Evolutionary conservation across 177 flowering plant genomes (phyloP).

Genomic region (Tripterygium wilfordii): DNA sequence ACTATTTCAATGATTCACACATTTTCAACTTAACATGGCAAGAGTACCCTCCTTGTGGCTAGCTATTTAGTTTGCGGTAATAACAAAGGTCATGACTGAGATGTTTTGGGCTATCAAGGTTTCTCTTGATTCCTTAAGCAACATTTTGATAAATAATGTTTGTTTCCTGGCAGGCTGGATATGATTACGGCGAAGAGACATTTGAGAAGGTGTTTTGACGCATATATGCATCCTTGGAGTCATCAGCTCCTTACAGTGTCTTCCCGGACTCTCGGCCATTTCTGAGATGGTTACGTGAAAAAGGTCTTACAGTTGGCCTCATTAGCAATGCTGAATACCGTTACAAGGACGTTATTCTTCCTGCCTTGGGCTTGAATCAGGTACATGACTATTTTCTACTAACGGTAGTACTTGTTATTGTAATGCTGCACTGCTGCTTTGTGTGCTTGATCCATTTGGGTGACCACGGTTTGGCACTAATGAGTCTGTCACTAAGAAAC

Average conservation of each 20-base stretch:
- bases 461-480: too few relatives aligned
- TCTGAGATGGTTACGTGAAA: constrained; percentile 70
- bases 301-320: constrained; percentile 72
- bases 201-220: constrained; percentile 94
- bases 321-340: constrained; percentile 95
- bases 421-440: too few relatives aligned
- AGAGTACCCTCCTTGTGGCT: neutral
- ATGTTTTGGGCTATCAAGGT: too few relatives aligned
- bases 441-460: too few relatives aligned
- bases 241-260: constrained; percentile 81
- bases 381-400: constrained; percentile 31
- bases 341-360: constrained; percentile 92
- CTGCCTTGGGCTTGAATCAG: constrained; percentile 84
- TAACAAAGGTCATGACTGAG: too few relatives aligned
- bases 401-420: too few relatives aligned
- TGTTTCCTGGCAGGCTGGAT: constrained; percentile 66
- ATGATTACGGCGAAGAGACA: constrained; percentile 91
- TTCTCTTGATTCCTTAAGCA: too few relatives aligned
- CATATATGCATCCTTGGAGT: constrained; percentile 88
- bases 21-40: too few relatives aligned
- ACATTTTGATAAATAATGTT: too few relatives aligned
- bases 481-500: too few relatives aligned
- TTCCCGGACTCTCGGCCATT: constrained; percentile 92
- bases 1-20: too few relatives aligned
- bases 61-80: neutral